Base-by-base conservation (phyloP, 108 stramenopile species). In the Mediolabrus comicus region DNA sequence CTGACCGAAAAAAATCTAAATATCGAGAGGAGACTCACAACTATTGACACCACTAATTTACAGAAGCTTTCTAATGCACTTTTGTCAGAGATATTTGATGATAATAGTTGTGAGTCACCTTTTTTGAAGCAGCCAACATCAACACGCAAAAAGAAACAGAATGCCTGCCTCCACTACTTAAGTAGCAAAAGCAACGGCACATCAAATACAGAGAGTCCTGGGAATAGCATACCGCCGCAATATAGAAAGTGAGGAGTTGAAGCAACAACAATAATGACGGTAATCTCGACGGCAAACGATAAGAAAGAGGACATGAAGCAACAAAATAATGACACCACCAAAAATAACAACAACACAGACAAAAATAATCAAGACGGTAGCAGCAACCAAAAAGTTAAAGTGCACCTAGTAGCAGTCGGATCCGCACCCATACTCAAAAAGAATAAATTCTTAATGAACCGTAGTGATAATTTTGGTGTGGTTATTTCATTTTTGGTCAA, bases 341-440 rank as follows among this genome's bases (percentile, higher is more conserved):
- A 41, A 62, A 52, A 19, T 25, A 39, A 1, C 9, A 52, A 2
- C 17, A 56, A 16, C 35, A 16, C 10, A n/a, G 4, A 4, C 53
- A 54, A 54, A 1, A 54, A 54, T 0, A 55, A 55, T 55, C 25
- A 2, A 55, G 9, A 55, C 10, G 39, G 39, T 13, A 41, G n/a
- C n/a, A n/a, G n/a, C n/a, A n/a, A n/a, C n/a, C n/a, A n/a, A 22
- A 95, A 95, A 59, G 72, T 91, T 43, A 95, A 95, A 69, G 86
- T 95, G 43, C 92, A 92, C 69, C 84, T 95, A 59, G 90, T 95
- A 7, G 77, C 95, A 3, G 92, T 92, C 1, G 95, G 94, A 36
- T 77, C 72, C 25, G 90, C 92, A 16, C 95, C 95, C 1, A 87
- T 95, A 24, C 74, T 95, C 78, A 95, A 92, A 67, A 91, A 90